Percentiles rank a stretch among this genome's conserved stretches.
Evolutionary conservation across 768 basidiomycete species (phyloP).

Genomic region (Tulasnella sp.): DNA sequence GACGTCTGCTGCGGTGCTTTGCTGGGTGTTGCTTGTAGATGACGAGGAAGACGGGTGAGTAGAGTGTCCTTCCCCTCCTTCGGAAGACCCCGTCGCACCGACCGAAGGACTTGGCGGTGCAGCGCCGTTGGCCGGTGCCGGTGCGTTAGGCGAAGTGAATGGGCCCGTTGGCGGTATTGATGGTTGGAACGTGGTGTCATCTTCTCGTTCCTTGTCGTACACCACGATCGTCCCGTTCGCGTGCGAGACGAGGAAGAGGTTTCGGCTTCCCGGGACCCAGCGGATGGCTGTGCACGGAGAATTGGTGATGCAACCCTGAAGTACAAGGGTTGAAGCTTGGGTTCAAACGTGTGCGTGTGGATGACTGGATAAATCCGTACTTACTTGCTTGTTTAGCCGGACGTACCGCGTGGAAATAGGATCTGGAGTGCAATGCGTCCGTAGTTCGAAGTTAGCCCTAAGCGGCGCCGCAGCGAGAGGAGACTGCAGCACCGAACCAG

Average conservation of each 20-base stretch:
- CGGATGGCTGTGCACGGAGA: constrained; percentile 85
- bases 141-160: constrained; percentile 34
- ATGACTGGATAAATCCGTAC: constrained; percentile 22
- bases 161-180: constrained; percentile 44
- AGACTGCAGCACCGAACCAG: constrained; percentile 70
- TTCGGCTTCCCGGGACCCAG: constrained; percentile 79
- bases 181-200: constrained; percentile 62
- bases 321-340: constrained; percentile 29
- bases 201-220: constrained; percentile 88
- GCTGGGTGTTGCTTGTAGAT: not conserved
- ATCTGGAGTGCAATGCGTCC: constrained; percentile 49
- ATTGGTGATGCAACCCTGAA: constrained; percentile 64
- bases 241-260: constrained; percentile 81
- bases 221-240: constrained; percentile 85
- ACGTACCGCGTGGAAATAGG: constrained; percentile 74
- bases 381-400: constrained; percentile 83
- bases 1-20: not conserved
- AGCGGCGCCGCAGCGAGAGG: not conserved
- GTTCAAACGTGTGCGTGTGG: too few species aligned
- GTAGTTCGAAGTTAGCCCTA: not conserved
- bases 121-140: not conserved
- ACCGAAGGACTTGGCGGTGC: constrained; percentile 18
- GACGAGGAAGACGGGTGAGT: constrained; percentile 1
- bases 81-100: not conserved
- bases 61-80: not conserved